phyloP scores from a whole-genome alignment of 495 filamentous ascomycete species.

The Copromyces sp. region DNA sequence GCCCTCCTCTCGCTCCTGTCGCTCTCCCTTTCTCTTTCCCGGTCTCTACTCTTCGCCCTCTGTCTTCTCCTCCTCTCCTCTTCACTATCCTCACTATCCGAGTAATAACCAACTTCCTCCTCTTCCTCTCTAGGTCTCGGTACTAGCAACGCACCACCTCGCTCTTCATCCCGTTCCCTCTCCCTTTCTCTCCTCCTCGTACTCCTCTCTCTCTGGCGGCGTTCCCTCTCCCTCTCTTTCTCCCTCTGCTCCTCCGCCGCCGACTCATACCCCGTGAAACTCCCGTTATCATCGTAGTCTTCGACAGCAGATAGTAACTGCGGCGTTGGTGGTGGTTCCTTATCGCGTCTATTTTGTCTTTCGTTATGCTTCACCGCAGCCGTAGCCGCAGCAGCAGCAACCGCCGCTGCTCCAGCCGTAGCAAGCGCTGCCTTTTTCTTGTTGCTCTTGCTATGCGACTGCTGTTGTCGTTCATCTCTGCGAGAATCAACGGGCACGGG shows the following conservation, averaged over 20 bases:
- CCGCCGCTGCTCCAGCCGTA: background rate
- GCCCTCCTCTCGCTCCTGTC: conserved; percentile 12
- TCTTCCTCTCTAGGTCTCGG: conserved; percentile 6
- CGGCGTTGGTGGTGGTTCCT: conserved; percentile 26
- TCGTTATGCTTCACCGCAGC: background rate
- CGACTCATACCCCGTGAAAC: conserved; percentile 20
- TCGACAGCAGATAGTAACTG: background rate
- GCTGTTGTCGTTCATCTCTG: background rate
- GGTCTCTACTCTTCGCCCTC: conserved; percentile 26
- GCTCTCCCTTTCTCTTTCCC: conserved; percentile 20
- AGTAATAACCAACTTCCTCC: conserved; percentile 7
- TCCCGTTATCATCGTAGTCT: background rate
- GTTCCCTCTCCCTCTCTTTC: conserved; percentile 14
- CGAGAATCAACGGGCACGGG: conserved; percentile 35
- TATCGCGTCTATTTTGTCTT: background rate
- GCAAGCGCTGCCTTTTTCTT: background rate
- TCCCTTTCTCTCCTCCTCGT: conserved; percentile 1
- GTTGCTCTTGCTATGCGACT: background rate
- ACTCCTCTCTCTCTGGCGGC: background rate
- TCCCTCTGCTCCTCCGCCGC: conserved; percentile 22
- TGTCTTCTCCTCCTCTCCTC: conserved; percentile 36
- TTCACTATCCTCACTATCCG: conserved; percentile 18
- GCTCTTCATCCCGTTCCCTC: background rate
- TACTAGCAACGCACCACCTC: background rate
- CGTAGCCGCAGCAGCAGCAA: background rate